Evolutionary conservation across 176 grass and related monocot genomes (phyloP).

Genomic region (Olyra latifolia): DNA sequence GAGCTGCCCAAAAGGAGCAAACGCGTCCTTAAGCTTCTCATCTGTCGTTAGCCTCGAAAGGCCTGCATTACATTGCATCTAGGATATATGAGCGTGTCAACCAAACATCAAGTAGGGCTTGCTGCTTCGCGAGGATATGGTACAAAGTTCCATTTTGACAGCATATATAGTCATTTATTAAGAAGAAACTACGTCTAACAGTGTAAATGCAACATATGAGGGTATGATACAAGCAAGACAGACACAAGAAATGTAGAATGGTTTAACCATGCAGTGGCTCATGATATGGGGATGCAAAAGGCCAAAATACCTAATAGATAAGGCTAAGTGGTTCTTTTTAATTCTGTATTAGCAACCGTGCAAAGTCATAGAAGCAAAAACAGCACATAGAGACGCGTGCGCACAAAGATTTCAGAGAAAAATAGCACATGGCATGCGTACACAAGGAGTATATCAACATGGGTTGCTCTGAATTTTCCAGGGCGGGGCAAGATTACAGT

Average conservation of each 20-base stretch:
- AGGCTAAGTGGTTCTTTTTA: background rate
- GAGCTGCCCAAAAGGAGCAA: constrained; percentile 71
- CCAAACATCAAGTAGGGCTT: background rate
- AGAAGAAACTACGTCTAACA: background rate
- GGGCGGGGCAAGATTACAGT: background rate
- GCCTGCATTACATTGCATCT: constrained; percentile 44
- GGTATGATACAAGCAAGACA: background rate
- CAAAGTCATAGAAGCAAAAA: background rate
- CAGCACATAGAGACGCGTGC: background rate
- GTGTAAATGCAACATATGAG: background rate
- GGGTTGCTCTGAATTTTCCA: background rate
- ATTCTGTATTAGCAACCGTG: background rate
- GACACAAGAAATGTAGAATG: background rate
- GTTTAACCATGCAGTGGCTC: background rate
- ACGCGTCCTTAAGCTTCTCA: constrained; percentile 74
- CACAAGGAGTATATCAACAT: background rate
- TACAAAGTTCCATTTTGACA: background rate
- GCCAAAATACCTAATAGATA: background rate
- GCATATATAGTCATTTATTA: background rate
- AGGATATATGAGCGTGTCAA: background rate
- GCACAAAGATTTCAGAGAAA: background rate
- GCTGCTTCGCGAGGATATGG: background rate
- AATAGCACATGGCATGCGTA: background rate
- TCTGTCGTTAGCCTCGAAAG: constrained; percentile 87
- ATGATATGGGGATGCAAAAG: background rate